phyloP scores from a whole-genome alignment of 495 filamentous ascomycete species.

The Hypoxylon rickii region DNA sequence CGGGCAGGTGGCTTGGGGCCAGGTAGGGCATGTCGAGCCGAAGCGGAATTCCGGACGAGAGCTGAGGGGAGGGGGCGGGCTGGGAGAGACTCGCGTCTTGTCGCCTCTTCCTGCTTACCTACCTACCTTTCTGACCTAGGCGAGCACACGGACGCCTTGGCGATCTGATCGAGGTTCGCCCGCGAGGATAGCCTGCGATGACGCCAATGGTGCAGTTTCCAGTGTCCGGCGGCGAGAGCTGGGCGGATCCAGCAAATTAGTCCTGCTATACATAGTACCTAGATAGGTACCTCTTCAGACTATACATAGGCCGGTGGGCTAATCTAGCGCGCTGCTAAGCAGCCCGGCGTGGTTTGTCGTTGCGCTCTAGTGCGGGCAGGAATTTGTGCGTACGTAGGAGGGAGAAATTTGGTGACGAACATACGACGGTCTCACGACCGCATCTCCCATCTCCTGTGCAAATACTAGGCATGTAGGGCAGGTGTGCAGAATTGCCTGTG shows the following conservation, averaged over 20 bases:
- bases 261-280: no score
- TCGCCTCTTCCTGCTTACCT: conserved; percentile 1
- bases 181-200: conserved; percentile 11
- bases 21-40: neutral
- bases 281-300: no score
- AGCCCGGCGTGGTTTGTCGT: no score
- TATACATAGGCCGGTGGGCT: no score
- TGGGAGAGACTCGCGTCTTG: conserved; percentile 1
- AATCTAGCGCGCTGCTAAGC: no score
- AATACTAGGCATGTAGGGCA: no score
- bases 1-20: no score
- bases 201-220: conserved; percentile 1
- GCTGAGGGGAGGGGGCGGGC: neutral
- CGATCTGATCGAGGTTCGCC: conserved; percentile 12
- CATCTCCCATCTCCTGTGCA: neutral
- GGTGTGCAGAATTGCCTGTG: no score
- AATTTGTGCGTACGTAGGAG: neutral
- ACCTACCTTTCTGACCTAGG: neutral
- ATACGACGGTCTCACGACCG: conserved; percentile 21
- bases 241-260: no score
- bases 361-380: no score
- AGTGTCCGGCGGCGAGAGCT: no score
- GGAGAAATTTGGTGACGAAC: neutral
- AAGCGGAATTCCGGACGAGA: neutral
- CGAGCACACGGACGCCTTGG: neutral